These are phyloP conservation scores for Rhododendron henanense DNA, from an alignment of 148 eudicot genomes.

Conservation along the genomic window DNA sequence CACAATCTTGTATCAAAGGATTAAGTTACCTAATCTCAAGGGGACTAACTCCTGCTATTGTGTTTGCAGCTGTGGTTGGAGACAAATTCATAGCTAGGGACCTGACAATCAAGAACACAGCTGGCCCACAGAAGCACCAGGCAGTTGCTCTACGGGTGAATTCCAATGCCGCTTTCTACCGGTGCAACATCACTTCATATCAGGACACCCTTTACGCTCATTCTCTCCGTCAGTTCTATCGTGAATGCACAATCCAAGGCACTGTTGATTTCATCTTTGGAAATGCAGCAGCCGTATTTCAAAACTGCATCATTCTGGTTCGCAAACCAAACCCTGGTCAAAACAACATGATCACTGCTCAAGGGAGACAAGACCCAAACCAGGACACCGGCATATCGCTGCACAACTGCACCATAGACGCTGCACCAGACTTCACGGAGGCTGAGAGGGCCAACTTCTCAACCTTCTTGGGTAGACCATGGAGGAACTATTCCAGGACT, in stretches of 20 bases:
- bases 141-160: slow-evolving; percentile 67
- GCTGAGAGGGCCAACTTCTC: slow-evolving; percentile 23
- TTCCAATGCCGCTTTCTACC: slow-evolving; percentile 52
- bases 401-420: slow-evolving; percentile 44
- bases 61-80: slow-evolving; percentile 55
- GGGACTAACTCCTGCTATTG: slow-evolving; percentile 7
- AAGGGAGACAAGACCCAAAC: slow-evolving; percentile 60
- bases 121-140: slow-evolving; percentile 56
- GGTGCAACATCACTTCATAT: slow-evolving; percentile 36
- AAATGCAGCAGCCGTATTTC: slow-evolving; percentile 63
- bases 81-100: slow-evolving; percentile 62
- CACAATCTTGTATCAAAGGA: background rate
- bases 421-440: slow-evolving; percentile 33
- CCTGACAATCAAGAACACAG: slow-evolving; percentile 41
- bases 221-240: slow-evolving; percentile 59
- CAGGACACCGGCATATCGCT: slow-evolving; percentile 62
- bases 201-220: slow-evolving; percentile 73
- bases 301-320: slow-evolving; percentile 44
- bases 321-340: slow-evolving; percentile 52
- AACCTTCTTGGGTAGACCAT: slow-evolving; percentile 62
- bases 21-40: background rate
- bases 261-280: slow-evolving; percentile 78
- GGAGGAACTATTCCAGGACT: slow-evolving; percentile 69
- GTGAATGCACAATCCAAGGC: slow-evolving; percentile 59
- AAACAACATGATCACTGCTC: slow-evolving; percentile 30